Evolutionary conservation across 768 basidiomycete species (phyloP), one percentile per base, ranked within the genome.

Genomic region (Serpula lacrymans): DNA sequence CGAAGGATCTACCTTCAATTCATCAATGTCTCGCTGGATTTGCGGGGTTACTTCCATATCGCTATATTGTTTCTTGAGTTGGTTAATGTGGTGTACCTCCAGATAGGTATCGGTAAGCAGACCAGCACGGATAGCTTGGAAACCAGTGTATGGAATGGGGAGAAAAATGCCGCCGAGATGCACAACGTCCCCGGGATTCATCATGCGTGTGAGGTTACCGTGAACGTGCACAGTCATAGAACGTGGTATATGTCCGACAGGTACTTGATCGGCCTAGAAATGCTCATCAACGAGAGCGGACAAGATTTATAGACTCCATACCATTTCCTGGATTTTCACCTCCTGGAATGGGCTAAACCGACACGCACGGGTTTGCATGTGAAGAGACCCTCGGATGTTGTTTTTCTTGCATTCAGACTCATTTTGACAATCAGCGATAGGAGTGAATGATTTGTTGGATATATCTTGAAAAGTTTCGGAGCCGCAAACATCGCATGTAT

Each of bases 401-500:
- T 99, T 93, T 65, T 81, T 84, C 60, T 78, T 75, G 64, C 96
- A 99, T 51, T 86, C 84, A 14, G 80, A 75, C 47, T 80, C 78
- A 42, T 93, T 95, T 57, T 86, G 80, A 59, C 96, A 99, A 55
- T 95, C 88, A 18, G 75, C 63, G 34, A 97, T 82, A 0, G 96
- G 96, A 0, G 82, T 77, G 60, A 98, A 97, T 9, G 88, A 83
- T 60, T 92, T 94, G 57, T 82, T 80, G 8, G 85, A 83, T 43
- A 99, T 93, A 55, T 98, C 93, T 62, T 98, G 94, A 73, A 99
- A 99, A 21, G 93, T 95, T 63, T 99, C 96, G 30, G 92, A 90
- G 32, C 96, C 96, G 60, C 96, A 99, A 45, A 91, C 83, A 58
- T 98, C 96, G 67, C 96, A 98, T 0, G 92, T 94, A 63, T 98